Evolutionary conservation across 2,329 filamentous ascomycete genomes (phyloP).

Genomic region (Juglanconis oblonga): DNA sequence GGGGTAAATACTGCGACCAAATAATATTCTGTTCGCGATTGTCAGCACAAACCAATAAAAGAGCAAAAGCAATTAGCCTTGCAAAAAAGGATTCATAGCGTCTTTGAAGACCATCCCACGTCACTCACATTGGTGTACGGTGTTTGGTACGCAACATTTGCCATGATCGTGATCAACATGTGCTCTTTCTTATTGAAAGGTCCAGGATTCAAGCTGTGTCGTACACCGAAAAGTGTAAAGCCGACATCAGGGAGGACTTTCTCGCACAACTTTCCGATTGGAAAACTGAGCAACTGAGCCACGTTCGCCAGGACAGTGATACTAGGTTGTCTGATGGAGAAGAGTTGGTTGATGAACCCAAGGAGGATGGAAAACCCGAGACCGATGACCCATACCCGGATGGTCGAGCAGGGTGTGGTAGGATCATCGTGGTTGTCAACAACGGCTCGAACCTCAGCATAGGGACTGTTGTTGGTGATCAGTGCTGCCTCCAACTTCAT

Average conservation of each 20-base stretch:
- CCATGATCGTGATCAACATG: slow-evolving; percentile 57
- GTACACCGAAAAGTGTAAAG: slow-evolving; percentile 45
- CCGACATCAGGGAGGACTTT: slow-evolving; percentile 49
- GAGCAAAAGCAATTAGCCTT: too few species aligned
- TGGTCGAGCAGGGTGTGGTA: slow-evolving; percentile 48
- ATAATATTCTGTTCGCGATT: background rate
- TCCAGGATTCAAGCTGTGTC: slow-evolving; percentile 51
- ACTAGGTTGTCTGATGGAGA: slow-evolving; percentile 53
- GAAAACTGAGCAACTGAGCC: slow-evolving; percentile 55
- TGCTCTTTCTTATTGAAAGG: slow-evolving; percentile 60
- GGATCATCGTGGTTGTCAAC: slow-evolving; percentile 56
- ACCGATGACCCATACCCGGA: slow-evolving; percentile 53
- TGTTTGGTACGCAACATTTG: slow-evolving; percentile 43
- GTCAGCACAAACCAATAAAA: too few species aligned
- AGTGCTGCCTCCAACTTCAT: slow-evolving; percentile 55
- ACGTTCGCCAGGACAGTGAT: slow-evolving; percentile 55
- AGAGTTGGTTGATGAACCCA: slow-evolving; percentile 55
- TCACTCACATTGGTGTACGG: too few species aligned
- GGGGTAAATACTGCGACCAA: slow-evolving; percentile 28
- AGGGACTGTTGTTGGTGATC: slow-evolving; percentile 54
- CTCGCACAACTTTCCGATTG: slow-evolving; percentile 51
- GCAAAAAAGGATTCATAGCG: too few species aligned
- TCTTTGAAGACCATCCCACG: too few species aligned
- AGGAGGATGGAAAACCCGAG: slow-evolving; percentile 46
- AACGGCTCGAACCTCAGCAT: slow-evolving; percentile 54